phyloP scores from a whole-genome alignment of 2,329 filamentous ascomycete genomes.

The Fusarium mundagurra region DNA sequence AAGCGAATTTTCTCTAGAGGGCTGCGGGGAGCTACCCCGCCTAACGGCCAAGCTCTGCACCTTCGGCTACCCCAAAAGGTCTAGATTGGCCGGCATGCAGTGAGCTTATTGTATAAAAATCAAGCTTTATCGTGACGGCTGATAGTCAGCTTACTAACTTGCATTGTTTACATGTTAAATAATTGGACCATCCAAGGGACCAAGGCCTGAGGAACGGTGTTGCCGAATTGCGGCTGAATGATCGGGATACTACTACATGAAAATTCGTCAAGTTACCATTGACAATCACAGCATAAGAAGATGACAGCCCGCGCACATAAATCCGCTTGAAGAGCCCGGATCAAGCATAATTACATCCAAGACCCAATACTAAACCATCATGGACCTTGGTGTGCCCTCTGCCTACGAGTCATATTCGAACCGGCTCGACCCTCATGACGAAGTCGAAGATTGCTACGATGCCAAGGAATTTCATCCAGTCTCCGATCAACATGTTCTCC shows the following conservation, averaged over 20 bases:
- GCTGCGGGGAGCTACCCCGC: background rate
- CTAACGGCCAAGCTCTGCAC: background rate
- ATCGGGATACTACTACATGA: background rate
- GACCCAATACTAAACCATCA: background rate
- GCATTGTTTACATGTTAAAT: background rate
- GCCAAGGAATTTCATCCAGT: background rate
- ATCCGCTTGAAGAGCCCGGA: background rate
- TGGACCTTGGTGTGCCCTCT: background rate
- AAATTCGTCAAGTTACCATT: background rate
- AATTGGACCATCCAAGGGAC: background rate
- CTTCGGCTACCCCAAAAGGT: background rate
- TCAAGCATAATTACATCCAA: background rate
- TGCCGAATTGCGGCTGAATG: background rate
- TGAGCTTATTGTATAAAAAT: background rate
- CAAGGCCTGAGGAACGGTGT: background rate
- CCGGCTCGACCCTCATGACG: slow-evolving; percentile 7
- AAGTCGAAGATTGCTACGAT: background rate
- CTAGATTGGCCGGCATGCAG: background rate
- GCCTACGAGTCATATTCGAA: slow-evolving; percentile 14
- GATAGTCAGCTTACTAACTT: background rate
- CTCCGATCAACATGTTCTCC: background rate
- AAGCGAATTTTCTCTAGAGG: background rate
- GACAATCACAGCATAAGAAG: background rate
- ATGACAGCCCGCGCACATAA: background rate
- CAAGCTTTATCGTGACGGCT: background rate